These are phyloP conservation scores for Meyerozyma guilliermondii DNA, from an alignment of 1,139 yeast genomes.

Conservation along the genomic window DNA sequence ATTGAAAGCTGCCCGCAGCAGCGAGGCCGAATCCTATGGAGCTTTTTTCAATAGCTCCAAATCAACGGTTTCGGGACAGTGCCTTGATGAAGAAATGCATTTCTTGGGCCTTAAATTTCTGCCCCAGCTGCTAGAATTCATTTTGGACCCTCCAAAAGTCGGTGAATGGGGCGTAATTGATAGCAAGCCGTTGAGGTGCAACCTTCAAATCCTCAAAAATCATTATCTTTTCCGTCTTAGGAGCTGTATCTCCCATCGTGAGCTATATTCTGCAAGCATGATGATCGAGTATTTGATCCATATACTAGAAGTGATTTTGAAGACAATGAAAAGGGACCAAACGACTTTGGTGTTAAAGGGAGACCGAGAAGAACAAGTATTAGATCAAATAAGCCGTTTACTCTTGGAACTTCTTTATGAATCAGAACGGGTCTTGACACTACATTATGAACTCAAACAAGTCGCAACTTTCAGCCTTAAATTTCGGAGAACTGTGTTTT, in stretches of 20 bases:
- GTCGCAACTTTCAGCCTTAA: background rate
- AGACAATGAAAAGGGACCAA: background rate
- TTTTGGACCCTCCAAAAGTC: background rate
- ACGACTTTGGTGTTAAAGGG: background rate
- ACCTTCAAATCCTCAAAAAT: background rate
- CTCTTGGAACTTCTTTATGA: background rate
- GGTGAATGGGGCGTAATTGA: background rate
- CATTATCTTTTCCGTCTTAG: background rate
- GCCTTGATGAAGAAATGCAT: conserved; percentile 7
- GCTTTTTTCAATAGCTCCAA: conserved; percentile 56
- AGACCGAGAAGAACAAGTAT: background rate
- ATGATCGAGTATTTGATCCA: background rate
- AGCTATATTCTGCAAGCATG: background rate
- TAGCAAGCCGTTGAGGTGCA: background rate
- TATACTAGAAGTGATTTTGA: background rate
- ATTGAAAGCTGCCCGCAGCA: conserved; percentile 15
- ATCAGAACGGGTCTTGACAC: background rate
- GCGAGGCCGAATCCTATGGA: conserved; percentile 51
- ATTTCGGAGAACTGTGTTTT: background rate
- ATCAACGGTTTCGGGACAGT: conserved; percentile 23
- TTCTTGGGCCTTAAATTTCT: conserved; percentile 31
- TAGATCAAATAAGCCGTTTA: background rate
- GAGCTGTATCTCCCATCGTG: background rate
- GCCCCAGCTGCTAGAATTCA: background rate
- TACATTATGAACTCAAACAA: background rate